Conservation (phyloP, 2,329 filamentous ascomycete genomes). For the Epichloe baconii region DNA sequence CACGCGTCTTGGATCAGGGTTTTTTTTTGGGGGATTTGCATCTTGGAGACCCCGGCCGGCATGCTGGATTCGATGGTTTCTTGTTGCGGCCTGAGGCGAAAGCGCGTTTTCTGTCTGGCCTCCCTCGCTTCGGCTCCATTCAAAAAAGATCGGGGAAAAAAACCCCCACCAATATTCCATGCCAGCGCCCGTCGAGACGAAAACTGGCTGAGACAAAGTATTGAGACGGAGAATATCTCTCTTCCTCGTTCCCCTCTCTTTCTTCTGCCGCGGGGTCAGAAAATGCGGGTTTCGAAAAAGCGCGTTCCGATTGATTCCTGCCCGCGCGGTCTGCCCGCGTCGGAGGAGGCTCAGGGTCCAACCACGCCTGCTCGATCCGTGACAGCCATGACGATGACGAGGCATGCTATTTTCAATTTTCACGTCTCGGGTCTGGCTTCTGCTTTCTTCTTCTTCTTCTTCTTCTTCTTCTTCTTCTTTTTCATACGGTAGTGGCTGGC, state of each 20-base stretch:
- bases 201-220: neutral
- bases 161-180: neutral
- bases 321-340: neutral
- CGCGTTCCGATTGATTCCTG: neutral
- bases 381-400: neutral
- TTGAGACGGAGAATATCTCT: neutral
- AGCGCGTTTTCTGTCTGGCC: neutral
- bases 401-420: neutral
- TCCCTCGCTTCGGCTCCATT: neutral
- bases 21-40: no score
- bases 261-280: neutral
- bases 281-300: neutral
- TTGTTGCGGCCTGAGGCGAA: neutral
- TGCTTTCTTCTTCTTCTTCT: no score
- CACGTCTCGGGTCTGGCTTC: no score
- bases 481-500: neutral
- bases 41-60: neutral
- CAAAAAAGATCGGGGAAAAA: no score
- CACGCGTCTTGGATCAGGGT: neutral
- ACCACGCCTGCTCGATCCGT: neutral
- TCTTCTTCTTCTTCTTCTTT: no score
- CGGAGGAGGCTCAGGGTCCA: neutral
- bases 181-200: neutral
- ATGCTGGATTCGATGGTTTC: slow-evolving; percentile 2
- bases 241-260: neutral